Evolutionary conservation across 768 basidiomycete species (phyloP).

Genomic region (button mushroom (Agaricus bisporus)): DNA sequence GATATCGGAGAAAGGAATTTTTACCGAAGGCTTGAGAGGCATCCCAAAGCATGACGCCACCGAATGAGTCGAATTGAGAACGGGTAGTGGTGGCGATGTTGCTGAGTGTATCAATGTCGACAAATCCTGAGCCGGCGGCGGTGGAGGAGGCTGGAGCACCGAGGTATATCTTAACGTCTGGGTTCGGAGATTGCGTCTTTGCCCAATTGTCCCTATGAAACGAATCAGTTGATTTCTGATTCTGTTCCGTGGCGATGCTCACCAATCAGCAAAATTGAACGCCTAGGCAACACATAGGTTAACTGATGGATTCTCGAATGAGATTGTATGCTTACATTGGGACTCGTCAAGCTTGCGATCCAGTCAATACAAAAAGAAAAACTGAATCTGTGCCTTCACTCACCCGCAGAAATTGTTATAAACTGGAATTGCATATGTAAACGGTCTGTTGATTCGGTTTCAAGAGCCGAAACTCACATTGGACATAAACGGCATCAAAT

Average conservation of each 20-base stretch:
- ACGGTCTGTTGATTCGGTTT: neutral
- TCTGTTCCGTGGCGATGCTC: neutral
- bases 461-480: constrained; percentile 18
- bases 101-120: constrained; percentile 34
- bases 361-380: neutral
- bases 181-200: constrained; percentile 44
- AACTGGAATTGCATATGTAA: constrained; percentile 12
- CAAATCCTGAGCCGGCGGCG: constrained; percentile 49
- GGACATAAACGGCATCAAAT: constrained; percentile 65
- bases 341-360: constrained; percentile 26
- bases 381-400: neutral
- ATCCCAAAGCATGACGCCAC: constrained; percentile 42
- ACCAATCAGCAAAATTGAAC: constrained; percentile 47
- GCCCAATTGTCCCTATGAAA: constrained; percentile 49
- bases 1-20: neutral
- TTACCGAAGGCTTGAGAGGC: constrained; percentile 33
- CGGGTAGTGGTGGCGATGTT: constrained; percentile 33
- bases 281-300: constrained; percentile 18
- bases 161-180: constrained; percentile 47
- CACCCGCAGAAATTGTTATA: constrained; percentile 42
- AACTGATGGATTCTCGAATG: neutral
- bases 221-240: neutral
- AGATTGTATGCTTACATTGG: constrained; percentile 25
- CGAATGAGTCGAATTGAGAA: constrained; percentile 45
- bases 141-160: constrained; percentile 46